Base-by-base conservation (phyloP, 1,284 basidiomycete species). In the Leccinum angustisporum region DNA sequence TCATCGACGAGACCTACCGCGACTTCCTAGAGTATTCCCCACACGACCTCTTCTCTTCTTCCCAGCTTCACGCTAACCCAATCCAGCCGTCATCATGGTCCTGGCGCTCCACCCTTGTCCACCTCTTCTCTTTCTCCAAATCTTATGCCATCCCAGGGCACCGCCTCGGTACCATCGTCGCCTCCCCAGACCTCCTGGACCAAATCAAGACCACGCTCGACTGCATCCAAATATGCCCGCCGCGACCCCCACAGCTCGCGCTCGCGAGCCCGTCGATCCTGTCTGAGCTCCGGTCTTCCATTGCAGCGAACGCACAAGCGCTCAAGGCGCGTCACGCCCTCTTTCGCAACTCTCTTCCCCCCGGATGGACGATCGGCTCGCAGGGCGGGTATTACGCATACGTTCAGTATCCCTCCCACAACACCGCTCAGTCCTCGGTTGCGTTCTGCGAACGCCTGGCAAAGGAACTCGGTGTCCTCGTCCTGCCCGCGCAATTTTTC, bases 1-100 rank as follows among this genome's bases (percentile, higher is more conserved):
- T 96, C 25, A 65, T 96, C n/a, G 92, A 95, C 73, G 91, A 94
- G 75, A 94, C 93, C 0, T 96, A 97, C 74, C 85, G 92, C 18
- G 93, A 96, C 70, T 95, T 96, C 69, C 80, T 94, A 52, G 75
- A 81, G 1, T 70, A 79, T 14, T 74, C 75, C 7, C 85, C 88
- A 0, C 90, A 89, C 72, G 66, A 70, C 46, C 80, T 88, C 25
- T 91, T 87, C 34, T 36, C 34, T 70, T 48, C 46, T 48, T 48
- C 18, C 11, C 18, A 21, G 18, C 46, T 46, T 63, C 4, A 48
- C 25, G 1, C 61, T 62, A 48, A 58, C 53, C 0, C 43, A 11
- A 51, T 53, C 8, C 30, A 51, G 16, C 43, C 61, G 9, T n/a
- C 57, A 6, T 46, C 62, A 5, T 65, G 61, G 66, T 60, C 69